These are phyloP conservation scores for Trichoderma parareesei DNA, from an alignment of 495 filamentous ascomycete genomes.

Conservation along the genomic window DNA sequence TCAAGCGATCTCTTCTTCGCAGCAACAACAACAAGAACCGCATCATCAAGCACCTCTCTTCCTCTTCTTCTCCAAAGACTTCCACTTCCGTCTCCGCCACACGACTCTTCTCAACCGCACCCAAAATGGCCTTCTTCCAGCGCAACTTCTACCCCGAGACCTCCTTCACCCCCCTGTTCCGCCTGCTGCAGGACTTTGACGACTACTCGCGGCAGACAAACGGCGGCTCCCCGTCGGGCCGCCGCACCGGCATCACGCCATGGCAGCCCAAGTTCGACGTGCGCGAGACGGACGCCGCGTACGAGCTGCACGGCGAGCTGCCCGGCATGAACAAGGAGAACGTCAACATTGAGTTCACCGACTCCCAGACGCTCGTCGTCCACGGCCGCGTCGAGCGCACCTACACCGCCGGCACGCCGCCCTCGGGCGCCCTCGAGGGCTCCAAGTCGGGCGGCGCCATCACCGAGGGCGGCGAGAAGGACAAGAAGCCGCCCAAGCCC, in stretches of 20 bases:
- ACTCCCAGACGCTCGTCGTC: conserved; percentile 66
- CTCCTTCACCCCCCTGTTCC: conserved; percentile 56
- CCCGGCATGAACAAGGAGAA: conserved; percentile 71
- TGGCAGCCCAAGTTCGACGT: conserved; percentile 59
- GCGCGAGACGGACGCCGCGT: conserved; percentile 55
- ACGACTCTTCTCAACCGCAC: conserved; percentile 12
- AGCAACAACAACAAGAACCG: too few relatives aligned
- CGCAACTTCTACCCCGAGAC: conserved; percentile 18
- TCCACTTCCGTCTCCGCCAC: not conserved
- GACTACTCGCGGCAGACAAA: conserved; percentile 27
- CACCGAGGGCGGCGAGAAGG: conserved; percentile 18
- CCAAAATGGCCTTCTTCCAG: conserved; percentile 20
- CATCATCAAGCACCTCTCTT: too few relatives aligned
- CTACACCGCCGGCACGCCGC: conserved; percentile 22
- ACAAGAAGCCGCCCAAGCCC: conserved; percentile 13
- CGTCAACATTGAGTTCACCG: conserved; percentile 76
- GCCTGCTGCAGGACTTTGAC: conserved; percentile 61
- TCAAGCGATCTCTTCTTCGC: too few relatives aligned
- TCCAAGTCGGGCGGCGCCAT: conserved; percentile 13
- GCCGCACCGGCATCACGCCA: not conserved
- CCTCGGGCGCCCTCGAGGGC: not conserved
- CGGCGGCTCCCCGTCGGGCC: not conserved
- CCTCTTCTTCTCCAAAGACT: not conserved
- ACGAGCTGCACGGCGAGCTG: conserved; percentile 81
- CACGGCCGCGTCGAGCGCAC: conserved; percentile 57